Conservation (phyloP, 441 rosid species). For the Arabidopsis hybrid region DNA sequence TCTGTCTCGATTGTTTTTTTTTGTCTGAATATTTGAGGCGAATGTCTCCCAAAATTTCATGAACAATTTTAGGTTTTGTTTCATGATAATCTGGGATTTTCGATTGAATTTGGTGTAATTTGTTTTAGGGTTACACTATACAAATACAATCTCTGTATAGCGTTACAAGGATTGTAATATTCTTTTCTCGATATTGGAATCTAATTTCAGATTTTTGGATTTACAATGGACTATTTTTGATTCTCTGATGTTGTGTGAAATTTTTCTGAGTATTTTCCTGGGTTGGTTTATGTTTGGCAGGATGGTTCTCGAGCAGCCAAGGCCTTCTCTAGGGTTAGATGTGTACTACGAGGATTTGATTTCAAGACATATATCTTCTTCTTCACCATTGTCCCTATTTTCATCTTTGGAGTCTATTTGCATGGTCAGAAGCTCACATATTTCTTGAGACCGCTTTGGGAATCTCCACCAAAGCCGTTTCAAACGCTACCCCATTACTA, state of each 20-base stretch:
- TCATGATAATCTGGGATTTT: not conserved
- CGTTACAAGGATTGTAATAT: constrained; percentile 1
- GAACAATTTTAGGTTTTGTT: constrained; percentile 14
- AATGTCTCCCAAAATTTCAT: not conserved
- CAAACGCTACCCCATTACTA: constrained; percentile 73
- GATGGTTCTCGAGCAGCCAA: constrained; percentile 41
- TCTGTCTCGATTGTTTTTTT: constrained; percentile 7
- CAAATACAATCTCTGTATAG: constrained; percentile 1
- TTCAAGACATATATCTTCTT: constrained; percentile 42
- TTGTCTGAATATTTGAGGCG: constrained; percentile 13
- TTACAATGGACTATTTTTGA: not conserved
- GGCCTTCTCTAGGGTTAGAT: constrained; percentile 41
- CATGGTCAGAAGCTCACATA: constrained; percentile 45
- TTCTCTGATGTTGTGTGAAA: not conserved
- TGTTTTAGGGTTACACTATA: constrained; percentile 28
- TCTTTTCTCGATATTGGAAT: constrained; percentile 8
- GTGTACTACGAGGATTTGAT: constrained; percentile 41
- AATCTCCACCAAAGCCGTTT: constrained; percentile 41
- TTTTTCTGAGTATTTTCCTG: not conserved
- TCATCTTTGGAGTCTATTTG: constrained; percentile 37
- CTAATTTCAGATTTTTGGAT: constrained; percentile 1
- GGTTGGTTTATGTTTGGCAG: constrained; percentile 19
- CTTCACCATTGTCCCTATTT: constrained; percentile 40
- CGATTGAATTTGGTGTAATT: not conserved
- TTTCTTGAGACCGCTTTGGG: constrained; percentile 45